Conservation (phyloP, 257 asterid genomes). For the Linderniella brevidens region DNA sequence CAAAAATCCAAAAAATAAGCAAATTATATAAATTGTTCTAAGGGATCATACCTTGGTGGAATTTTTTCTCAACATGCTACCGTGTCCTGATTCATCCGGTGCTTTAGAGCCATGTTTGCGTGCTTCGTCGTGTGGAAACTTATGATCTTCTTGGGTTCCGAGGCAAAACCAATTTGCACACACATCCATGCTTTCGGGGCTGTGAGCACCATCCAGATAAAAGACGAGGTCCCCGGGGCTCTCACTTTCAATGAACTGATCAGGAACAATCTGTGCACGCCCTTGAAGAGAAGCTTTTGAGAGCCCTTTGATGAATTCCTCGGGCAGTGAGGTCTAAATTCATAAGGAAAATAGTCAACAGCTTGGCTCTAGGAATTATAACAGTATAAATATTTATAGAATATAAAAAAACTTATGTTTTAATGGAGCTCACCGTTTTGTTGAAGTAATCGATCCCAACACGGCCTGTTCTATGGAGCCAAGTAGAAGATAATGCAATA, state of each 20-base stretch:
- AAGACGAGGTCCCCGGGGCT: slow-evolving; percentile 60
- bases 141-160: slow-evolving; percentile 42
- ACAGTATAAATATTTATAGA: slow-evolving; percentile 9
- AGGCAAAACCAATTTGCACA: slow-evolving; percentile 85
- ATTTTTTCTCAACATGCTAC: slow-evolving; percentile 15
- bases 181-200: slow-evolving; percentile 99
- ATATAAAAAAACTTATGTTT: background rate
- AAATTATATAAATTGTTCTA: slow-evolving; percentile 1
- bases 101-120: slow-evolving; percentile 13
- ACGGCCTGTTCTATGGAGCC: slow-evolving; percentile 84
- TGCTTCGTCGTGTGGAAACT: slow-evolving; percentile 13
- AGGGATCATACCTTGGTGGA: slow-evolving; percentile 32
- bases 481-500: slow-evolving; percentile 77
- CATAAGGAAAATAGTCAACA: slow-evolving; percentile 1
- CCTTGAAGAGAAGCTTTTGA: slow-evolving; percentile 74
- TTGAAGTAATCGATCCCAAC: slow-evolving; percentile 56
- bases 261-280: slow-evolving; percentile 82
- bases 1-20: background rate
- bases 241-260: slow-evolving; percentile 46
- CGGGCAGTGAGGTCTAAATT: slow-evolving; percentile 67
- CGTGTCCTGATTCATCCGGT: slow-evolving; percentile 14
- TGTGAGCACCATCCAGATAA: slow-evolving; percentile 95
- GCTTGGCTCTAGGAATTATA: background rate
- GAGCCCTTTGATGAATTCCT: slow-evolving; percentile 72
- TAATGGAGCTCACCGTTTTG: slow-evolving; percentile 51